Evolutionary conservation across 768 basidiomycete species (phyloP), one percentile per base, ranked within the genome.

Genomic region (Rhodotorula sphaerocarpa): DNA sequence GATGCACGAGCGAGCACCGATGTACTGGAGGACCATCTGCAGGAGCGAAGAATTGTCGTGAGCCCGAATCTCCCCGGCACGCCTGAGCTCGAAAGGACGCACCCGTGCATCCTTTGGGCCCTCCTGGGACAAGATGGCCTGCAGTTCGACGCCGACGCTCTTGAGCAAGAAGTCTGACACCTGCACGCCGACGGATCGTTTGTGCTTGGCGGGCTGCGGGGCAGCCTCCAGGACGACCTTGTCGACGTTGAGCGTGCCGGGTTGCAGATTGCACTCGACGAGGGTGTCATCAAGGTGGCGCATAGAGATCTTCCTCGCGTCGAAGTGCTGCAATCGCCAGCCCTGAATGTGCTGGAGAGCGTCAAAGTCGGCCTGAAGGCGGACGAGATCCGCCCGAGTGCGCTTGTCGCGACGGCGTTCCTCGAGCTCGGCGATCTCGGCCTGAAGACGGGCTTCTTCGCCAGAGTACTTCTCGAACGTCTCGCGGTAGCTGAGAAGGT

Each of bases 291-390:
- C 63, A n/a, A 50, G 52, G 50, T 66, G 66, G 23, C 39, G 31
- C 9, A 73, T 57, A 30, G 36, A 25, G 20, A 68, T 46, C 15
- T 48, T 39, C 6, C 12, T 4, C 7, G 46, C 18, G 20, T 57
- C 51, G 53, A 65, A 68, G n/a, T 44, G 51, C 3, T 42, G 41
- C 21, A 71, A 47, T 9, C 34, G 33, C 71, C 73, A 73, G 1
- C 67, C 62, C 30, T 72, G 68, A 28, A 71, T 25, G 45, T 63
- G 44, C 53, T 71, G 62, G 9, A 73, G 57, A 2, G 65, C 57
- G 12, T 70, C 66, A 34, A 59, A 67, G 23, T 73, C 71, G 36
- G 63, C 72, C 65, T 63, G 51, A n/a, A 72, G 56, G 11, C 70
- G 44, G 18, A 51, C 61, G 14, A 72, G 61, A 52, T 72, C 71